Base-by-base conservation (phyloP, 805 yeast species). In the Yamadazyma paraphyllophila region DNA sequence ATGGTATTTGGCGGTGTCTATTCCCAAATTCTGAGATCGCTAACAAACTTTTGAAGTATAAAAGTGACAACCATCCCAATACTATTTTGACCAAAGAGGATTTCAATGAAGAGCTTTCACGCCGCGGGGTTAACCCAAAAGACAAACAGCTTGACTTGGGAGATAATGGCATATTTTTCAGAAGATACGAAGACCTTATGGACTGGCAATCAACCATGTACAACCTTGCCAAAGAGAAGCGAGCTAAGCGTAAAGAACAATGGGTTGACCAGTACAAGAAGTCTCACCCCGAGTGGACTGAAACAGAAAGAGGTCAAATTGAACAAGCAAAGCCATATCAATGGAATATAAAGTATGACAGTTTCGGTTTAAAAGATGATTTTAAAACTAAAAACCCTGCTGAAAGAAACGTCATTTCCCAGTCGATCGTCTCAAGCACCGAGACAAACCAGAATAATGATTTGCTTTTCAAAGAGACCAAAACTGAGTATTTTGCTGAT, bases 1-100 rank as follows among this genome's bases (percentile, higher is more conserved):
- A 76, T 16, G 98, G 97, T 0, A 78, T 82, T 62, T 92, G 97
- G 97, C 78, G 91, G 59, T 92, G 98, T 66, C 67, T 92, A 38
- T 85, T 91, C 63, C 96, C 96, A 10, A 73, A 74, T 52, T 48
- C 64, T 29, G 57, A 65, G 63, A 39, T 70, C 49, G 51, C 74
- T 55, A 41, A 69, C 57, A 46, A 60, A 47, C 36, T 67, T 43
- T 52, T 69, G 62, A 49, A 51, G 55, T 42, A 53, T 52, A 56
- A 62, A 58, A 47, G 58, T 31, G 50, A 54, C 34, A 46, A 58
- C 36, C 54, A 62, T 13, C 55, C 64, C 3, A 59, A 59, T 15
- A 56, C 57, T 30, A 58, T 75, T 15, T 57, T 82, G 45, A 72
- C 83, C 25, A 79, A 73, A 52, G 89, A 85, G 55, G 87, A 83